Percentiles rank a stretch among this genome's conserved stretches.
Conservation (phyloP, 2,329 filamentous ascomycete species). For the Botrytis porri region DNA sequence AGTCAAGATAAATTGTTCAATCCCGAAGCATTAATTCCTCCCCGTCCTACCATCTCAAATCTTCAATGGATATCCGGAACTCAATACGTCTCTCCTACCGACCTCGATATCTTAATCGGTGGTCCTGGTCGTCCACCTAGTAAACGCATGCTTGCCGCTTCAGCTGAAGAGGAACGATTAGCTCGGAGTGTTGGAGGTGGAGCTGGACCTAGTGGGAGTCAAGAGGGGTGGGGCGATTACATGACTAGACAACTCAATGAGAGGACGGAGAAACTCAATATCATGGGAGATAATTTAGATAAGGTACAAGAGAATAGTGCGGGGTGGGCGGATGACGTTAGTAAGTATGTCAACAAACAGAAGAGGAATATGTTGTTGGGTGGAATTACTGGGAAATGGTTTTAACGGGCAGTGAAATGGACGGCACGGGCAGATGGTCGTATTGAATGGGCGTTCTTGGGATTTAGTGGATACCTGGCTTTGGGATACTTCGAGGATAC, state of each 20-base stretch:
- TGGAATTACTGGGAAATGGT: conserved; percentile 59
- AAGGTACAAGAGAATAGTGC: conserved; percentile 75
- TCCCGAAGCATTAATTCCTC: conserved; percentile 66
- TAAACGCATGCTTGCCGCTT: conserved; percentile 81
- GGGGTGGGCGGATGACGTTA: conserved; percentile 83
- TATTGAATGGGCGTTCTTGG: conserved; percentile 11
- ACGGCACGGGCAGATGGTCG: too few relatives aligned
- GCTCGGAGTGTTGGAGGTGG: conserved; percentile 42
- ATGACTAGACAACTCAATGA: conserved; percentile 86
- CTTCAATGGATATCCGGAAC: conserved; percentile 96
- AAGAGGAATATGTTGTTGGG: conserved; percentile 82
- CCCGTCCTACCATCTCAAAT: conserved; percentile 89
- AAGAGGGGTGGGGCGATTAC: conserved; percentile 72
- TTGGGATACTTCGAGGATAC: not conserved
- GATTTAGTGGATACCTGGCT: conserved; percentile 2
- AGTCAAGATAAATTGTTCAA: conserved; percentile 76
- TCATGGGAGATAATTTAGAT: conserved; percentile 83
- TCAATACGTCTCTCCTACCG: conserved; percentile 80
- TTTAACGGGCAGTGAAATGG: conserved; percentile 23
- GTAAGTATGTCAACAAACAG: conserved; percentile 81
- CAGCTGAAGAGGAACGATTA: conserved; percentile 69
- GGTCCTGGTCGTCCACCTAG: conserved; percentile 84
- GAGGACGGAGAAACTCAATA: conserved; percentile 78
- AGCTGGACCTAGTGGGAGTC: conserved; percentile 36
- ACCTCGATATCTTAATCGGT: conserved; percentile 87